These are phyloP conservation scores for Pythium graminicola DNA, from an alignment of 352 stramenopile species.

Conservation along the genomic window DNA sequence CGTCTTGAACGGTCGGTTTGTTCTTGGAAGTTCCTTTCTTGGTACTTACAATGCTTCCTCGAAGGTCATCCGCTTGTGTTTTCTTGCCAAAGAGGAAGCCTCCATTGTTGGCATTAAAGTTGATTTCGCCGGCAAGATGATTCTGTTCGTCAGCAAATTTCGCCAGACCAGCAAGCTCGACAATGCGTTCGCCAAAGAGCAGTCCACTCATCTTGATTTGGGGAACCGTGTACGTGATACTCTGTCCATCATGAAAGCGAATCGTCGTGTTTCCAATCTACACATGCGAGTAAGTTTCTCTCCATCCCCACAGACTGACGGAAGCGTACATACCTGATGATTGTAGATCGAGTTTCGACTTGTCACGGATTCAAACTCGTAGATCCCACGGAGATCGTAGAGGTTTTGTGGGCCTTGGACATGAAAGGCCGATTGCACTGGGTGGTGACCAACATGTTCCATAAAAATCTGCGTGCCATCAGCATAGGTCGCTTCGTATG, in stretches of 20 bases:
- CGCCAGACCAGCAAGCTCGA: constrained; percentile 51
- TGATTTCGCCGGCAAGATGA: constrained; percentile 41
- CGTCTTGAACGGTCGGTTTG: constrained; percentile 31
- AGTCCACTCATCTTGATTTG: constrained; percentile 79
- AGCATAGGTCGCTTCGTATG: constrained; percentile 64
- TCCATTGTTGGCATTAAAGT: constrained; percentile 55
- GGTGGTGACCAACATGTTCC: constrained; percentile 71
- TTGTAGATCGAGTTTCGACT: constrained; percentile 65
- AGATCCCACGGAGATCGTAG: constrained; percentile 48
- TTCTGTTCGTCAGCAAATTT: constrained; percentile 45
- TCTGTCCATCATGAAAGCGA: constrained; percentile 44
- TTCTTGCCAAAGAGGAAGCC: constrained; percentile 54
- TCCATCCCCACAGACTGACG: background rate
- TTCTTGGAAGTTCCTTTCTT: constrained; percentile 39
- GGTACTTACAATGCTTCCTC: constrained; percentile 43
- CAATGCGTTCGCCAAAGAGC: constrained; percentile 60
- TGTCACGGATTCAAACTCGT: constrained; percentile 68
- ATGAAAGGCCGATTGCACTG: constrained; percentile 55
- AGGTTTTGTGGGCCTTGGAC: constrained; percentile 39
- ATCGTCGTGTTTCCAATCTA: constrained; percentile 24
- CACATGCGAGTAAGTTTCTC: background rate
- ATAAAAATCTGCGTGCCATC: constrained; percentile 63
- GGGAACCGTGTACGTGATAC: constrained; percentile 58
- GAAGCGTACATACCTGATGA: constrained; percentile 32
- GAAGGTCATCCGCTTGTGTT: constrained; percentile 60